These are phyloP conservation scores for Mycosphaerelloides madeirae DNA, from an alignment of 2,329 filamentous ascomycete genomes.

Conservation along the genomic window DNA sequence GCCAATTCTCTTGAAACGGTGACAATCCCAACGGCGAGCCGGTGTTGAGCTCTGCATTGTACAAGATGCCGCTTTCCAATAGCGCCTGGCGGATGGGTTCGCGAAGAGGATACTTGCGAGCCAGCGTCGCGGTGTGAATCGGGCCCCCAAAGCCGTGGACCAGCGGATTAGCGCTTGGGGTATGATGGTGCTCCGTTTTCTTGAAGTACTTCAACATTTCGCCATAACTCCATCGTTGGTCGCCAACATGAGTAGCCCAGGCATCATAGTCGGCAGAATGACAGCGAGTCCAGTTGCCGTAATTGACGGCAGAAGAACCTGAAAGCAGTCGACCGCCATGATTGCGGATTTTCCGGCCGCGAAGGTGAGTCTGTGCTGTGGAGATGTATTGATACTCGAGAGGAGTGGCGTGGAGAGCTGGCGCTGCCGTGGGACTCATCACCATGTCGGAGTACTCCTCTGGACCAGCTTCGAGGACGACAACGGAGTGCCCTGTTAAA, in stretches of 20 bases:
- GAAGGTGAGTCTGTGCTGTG: no score
- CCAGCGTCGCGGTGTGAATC: slow-evolving; percentile 1
- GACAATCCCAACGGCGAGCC: slow-evolving; percentile 1
- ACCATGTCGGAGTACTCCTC: no score
- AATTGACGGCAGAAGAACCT: slow-evolving; percentile 5
- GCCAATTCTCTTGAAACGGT: slow-evolving; percentile 4
- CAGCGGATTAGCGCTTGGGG: not conserved
- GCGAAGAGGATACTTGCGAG: slow-evolving; percentile 5
- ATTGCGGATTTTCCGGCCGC: not conserved
- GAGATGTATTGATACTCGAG: no score
- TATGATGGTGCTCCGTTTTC: slow-evolving; percentile 7
- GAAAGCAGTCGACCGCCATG: slow-evolving; percentile 5
- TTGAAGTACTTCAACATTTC: slow-evolving; percentile 22
- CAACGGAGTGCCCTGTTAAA: no score
- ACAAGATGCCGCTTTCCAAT: not conserved
- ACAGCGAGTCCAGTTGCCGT: slow-evolving; percentile 8
- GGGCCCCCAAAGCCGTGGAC: slow-evolving; percentile 7
- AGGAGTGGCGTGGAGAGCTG: no score
- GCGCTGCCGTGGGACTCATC: no score
- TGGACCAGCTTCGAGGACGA: no score
- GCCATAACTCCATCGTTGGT: slow-evolving; percentile 26
- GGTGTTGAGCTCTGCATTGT: slow-evolving; percentile 2
- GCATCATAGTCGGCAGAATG: slow-evolving; percentile 22
- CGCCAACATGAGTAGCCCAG: slow-evolving; percentile 33
- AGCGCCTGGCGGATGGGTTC: slow-evolving; percentile 2